phyloP scores from a whole-genome alignment of 2,329 filamentous ascomycete genomes.

The Xylaria sp. region DNA sequence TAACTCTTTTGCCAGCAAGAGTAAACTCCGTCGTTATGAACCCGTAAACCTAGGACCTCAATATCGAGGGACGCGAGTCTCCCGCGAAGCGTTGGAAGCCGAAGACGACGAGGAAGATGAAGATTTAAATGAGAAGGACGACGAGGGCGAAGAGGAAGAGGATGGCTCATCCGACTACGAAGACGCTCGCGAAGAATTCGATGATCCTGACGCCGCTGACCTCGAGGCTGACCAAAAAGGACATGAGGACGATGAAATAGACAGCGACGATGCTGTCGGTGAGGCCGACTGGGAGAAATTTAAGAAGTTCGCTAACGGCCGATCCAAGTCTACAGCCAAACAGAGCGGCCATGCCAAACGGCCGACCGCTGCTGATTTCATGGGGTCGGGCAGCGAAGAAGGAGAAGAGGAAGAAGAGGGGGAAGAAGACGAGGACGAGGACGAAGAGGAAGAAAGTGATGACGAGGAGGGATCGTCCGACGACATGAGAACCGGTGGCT shows the following conservation, averaged over 20 bases:
- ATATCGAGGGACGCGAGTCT: slow-evolving; percentile 80
- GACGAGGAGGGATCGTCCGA: slow-evolving; percentile 28
- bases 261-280: slow-evolving; percentile 74
- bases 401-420: slow-evolving; percentile 1
- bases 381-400: slow-evolving; percentile 51
- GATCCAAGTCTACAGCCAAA: slow-evolving; percentile 54
- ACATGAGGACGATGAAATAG: slow-evolving; percentile 64
- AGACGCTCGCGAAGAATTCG: slow-evolving; percentile 47
- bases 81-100: slow-evolving; percentile 62
- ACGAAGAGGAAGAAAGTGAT: slow-evolving; percentile 35
- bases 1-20: slow-evolving; percentile 63
- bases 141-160: slow-evolving; percentile 49
- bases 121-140: slow-evolving; percentile 24
- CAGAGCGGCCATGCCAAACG: slow-evolving; percentile 45
- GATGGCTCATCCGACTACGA: slow-evolving; percentile 46
- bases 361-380: slow-evolving; percentile 62
- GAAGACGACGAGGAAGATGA: slow-evolving; percentile 39
- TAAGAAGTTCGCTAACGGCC: slow-evolving; percentile 70
- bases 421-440: slow-evolving; percentile 38
- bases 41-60: slow-evolving; percentile 73
- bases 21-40: slow-evolving; percentile 78
- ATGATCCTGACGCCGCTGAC: slow-evolving; percentile 62
- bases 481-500: slow-evolving; percentile 19
- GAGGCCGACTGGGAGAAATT: slow-evolving; percentile 86
- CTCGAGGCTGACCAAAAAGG: slow-evolving; percentile 55